Conservation (phyloP, 129 eudicot species). For the Tagetes patula region DNA sequence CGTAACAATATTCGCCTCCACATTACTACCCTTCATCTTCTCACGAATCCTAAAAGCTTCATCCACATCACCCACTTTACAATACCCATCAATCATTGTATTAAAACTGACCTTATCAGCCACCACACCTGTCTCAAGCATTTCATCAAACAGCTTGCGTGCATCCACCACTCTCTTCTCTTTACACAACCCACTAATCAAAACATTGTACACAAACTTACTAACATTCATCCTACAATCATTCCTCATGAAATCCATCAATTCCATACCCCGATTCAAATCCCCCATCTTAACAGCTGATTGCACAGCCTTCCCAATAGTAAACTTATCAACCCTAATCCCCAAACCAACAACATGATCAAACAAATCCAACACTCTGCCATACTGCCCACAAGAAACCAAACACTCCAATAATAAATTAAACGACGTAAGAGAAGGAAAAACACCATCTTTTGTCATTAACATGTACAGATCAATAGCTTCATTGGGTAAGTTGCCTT, state of each 20-base stretch:
- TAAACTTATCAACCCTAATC: constrained; percentile 33
- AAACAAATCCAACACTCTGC: constrained; percentile 27
- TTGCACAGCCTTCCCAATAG: constrained; percentile 38
- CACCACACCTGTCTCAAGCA: constrained; percentile 28
- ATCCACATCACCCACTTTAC: constrained; percentile 35
- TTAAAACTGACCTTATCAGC: constrained; percentile 30
- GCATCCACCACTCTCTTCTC: constrained; percentile 30
- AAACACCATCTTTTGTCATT: constrained; percentile 27
- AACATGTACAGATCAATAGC: constrained; percentile 21
- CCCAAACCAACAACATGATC: constrained; percentile 23
- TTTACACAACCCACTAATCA: constrained; percentile 33
- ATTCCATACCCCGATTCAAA: constrained; percentile 20
- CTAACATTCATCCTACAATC: constrained; percentile 10
- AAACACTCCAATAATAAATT: constrained; percentile 25
- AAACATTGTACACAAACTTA: constrained; percentile 39
- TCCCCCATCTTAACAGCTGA: constrained; percentile 35
- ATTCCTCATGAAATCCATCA: constrained; percentile 27
- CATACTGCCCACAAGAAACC: constrained; percentile 23
- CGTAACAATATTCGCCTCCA: constrained; percentile 30
- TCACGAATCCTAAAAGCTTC: constrained; percentile 36
- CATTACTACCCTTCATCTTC: constrained; percentile 27
- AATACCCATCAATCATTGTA: constrained; percentile 37
- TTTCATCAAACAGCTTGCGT: constrained; percentile 36
- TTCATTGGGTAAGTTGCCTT: constrained; percentile 19
- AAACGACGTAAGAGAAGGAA: constrained; percentile 30